These are phyloP conservation scores for Metarhizium rileyi DNA, from an alignment of 2,329 filamentous ascomycete species.

Conservation along the genomic window DNA sequence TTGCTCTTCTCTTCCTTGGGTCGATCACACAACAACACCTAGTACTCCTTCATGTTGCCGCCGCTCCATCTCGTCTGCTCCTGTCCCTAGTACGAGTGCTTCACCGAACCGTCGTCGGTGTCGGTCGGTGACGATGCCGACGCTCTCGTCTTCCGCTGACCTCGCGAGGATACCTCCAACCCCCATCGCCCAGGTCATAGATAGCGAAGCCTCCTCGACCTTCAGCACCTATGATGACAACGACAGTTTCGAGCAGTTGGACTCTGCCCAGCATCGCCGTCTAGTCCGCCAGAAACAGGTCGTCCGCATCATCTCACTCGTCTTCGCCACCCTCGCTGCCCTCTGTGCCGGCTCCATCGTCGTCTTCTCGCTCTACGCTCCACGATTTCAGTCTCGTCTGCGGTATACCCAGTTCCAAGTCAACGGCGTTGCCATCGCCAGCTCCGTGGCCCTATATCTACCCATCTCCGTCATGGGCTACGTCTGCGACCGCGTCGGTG, in stretches of 20 bases:
- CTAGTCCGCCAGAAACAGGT: constrained; percentile 19
- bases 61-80: too few relatives aligned
- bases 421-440: constrained; percentile 79
- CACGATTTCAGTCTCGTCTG: constrained; percentile 75
- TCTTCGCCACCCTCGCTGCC: constrained; percentile 43
- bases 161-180: background rate
- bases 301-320: constrained; percentile 40
- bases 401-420: constrained; percentile 88
- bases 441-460: constrained; percentile 81
- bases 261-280: constrained; percentile 12
- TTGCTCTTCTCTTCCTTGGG: background rate
- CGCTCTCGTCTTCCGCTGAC: constrained; percentile 4
- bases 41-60: too few relatives aligned
- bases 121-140: constrained; percentile 4
- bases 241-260: constrained; percentile 10
- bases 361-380: constrained; percentile 88
- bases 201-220: constrained; percentile 3
- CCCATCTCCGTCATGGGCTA: constrained; percentile 87
- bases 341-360: constrained; percentile 87
- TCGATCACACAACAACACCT: background rate
- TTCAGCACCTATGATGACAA: constrained; percentile 6
- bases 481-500: constrained; percentile 80
- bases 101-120: background rate
- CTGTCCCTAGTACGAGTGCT: background rate
- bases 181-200: background rate